phyloP scores from a whole-genome alignment of 2,329 filamentous ascomycete genomes.

The Chaetomiaceae sp. region DNA sequence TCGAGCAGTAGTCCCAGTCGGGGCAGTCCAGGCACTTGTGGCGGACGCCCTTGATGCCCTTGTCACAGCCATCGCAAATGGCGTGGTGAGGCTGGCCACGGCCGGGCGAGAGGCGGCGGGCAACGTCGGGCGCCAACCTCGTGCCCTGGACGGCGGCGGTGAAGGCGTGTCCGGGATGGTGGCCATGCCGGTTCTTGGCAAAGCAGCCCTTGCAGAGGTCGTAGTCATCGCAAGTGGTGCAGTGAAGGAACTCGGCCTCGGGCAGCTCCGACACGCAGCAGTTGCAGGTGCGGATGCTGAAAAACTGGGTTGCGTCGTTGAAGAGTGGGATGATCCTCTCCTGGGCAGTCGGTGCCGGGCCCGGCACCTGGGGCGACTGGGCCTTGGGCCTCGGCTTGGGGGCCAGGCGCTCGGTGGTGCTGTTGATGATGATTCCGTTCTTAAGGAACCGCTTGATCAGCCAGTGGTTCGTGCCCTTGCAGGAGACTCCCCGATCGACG shows the following conservation, averaged over 20 bases:
- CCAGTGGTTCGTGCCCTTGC: conserved; percentile 78
- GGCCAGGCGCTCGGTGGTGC: conserved; percentile 73
- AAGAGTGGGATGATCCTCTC: conserved; percentile 23
- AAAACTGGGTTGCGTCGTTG: conserved; percentile 18
- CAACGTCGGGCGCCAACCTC: conserved; percentile 54
- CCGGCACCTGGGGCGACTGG: conserved; percentile 11
- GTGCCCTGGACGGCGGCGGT: conserved; percentile 58
- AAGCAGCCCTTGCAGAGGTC: conserved; percentile 88
- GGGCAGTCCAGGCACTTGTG: conserved; percentile 97
- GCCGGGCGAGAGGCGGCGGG: conserved; percentile 67
- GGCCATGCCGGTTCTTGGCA: conserved; percentile 69
- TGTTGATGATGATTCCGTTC: conserved; percentile 73
- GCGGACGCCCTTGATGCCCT: conserved; percentile 78
- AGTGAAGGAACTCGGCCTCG: conserved; percentile 79
- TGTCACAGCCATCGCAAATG: conserved; percentile 91
- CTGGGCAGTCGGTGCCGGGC: not conserved
- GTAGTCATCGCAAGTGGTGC: conserved; percentile 77
- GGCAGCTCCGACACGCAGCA: conserved; percentile 61
- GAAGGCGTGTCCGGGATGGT: conserved; percentile 85
- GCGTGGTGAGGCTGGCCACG: conserved; percentile 79
- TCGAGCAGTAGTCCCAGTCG: conserved; percentile 90
- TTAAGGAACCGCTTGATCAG: conserved; percentile 84
- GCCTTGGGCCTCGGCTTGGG: conserved; percentile 47
- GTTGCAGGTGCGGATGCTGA: conserved; percentile 62
- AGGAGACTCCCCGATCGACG: conserved; percentile 68